A percentile compares a stretch with the other conserved stretches of the same genome.
phyloP scores from a whole-genome alignment of 2,329 filamentous ascomycete species.

The Colletotrichum acutatum region DNA sequence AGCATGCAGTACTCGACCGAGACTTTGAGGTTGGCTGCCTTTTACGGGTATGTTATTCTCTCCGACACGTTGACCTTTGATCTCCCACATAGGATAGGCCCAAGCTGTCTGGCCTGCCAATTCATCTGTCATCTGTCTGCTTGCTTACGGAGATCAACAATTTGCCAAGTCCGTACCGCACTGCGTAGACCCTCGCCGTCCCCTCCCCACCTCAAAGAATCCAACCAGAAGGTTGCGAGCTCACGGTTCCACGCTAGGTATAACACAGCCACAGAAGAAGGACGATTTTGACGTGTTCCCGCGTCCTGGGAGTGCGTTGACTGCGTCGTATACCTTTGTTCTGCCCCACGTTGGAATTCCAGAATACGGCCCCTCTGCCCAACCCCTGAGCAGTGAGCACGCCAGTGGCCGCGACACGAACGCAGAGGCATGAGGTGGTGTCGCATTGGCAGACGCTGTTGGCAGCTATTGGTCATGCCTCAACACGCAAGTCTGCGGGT shows the following conservation, averaged over 20 bases:
- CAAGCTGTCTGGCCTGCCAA: not conserved
- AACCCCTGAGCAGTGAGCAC: slow-evolving; percentile 25
- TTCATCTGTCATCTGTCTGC: not conserved
- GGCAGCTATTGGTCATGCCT: slow-evolving; percentile 11
- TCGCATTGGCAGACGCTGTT: not conserved
- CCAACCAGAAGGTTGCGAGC: slow-evolving; percentile 19
- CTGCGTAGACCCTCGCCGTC: not conserved
- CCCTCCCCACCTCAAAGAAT: slow-evolving; percentile 18
- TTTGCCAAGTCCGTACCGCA: not conserved
- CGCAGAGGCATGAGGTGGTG: not conserved
- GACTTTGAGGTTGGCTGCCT: not conserved
- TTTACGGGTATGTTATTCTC: not conserved
- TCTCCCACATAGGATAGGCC: not conserved
- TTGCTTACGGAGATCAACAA: not conserved
- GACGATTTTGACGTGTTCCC: slow-evolving; percentile 19
- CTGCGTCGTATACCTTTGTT: slow-evolving; percentile 8
- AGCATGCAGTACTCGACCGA: not conserved
- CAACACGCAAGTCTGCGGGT: slow-evolving; percentile 3
- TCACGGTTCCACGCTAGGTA: slow-evolving; percentile 19
- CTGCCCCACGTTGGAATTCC: slow-evolving; percentile 15
- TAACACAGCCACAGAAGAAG: slow-evolving; percentile 28
- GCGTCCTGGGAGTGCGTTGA: not conserved
- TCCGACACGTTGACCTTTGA: not conserved
- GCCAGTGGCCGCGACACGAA: slow-evolving; percentile 11
- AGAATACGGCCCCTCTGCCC: not conserved